Conservation (phyloP, 176 grass and related monocot species). For the Carex cristatella region DNA sequence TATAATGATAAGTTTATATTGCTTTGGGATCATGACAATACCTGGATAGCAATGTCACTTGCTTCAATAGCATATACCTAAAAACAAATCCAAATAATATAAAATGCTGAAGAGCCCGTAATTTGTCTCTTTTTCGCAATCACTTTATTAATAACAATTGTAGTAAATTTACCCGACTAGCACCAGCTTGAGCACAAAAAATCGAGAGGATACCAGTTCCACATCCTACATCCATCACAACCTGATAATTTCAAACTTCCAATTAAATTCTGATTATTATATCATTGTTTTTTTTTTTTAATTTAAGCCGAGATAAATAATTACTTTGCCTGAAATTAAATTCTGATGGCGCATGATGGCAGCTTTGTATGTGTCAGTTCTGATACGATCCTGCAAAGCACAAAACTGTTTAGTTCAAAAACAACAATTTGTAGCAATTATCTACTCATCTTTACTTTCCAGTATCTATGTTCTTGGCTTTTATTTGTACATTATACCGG, state of each 20-base stretch:
- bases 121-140: not conserved
- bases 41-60: conserved; percentile 80
- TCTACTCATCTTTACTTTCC: not conserved
- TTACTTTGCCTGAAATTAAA: conserved; percentile 81
- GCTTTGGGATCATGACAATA: conserved; percentile 20
- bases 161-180: conserved; percentile 50
- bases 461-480: not conserved
- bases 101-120: conserved; percentile 15
- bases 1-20: conserved; percentile 11
- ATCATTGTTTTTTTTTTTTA: not conserved
- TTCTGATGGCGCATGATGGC: conserved; percentile 78
- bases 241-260: conserved; percentile 30
- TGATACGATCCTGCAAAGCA: conserved; percentile 55
- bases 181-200: conserved; percentile 88
- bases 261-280: not conserved
- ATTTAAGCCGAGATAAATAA: not conserved
- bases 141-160: not conserved
- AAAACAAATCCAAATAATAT: conserved; percentile 10
- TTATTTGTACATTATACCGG: not conserved
- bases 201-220: conserved; percentile 87
- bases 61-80: conserved; percentile 89
- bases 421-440: not conserved
- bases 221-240: conserved; percentile 94
- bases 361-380: conserved; percentile 66
- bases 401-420: not conserved